Evolutionary conservation across 2,329 filamentous ascomycete genomes (phyloP).

Genomic region (Calonectria naviculata): DNA sequence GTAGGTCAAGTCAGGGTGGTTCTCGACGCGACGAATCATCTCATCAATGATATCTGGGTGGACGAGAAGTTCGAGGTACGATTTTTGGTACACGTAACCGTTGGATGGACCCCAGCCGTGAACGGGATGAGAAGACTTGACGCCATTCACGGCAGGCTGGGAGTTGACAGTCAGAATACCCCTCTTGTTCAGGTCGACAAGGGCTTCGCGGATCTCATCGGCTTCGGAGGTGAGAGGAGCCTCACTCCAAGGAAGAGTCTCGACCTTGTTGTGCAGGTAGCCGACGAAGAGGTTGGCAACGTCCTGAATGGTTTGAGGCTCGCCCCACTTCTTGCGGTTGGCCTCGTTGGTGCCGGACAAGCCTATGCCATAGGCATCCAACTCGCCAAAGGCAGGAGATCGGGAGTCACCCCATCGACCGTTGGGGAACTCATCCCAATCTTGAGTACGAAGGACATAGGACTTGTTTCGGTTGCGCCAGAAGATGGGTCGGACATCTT

Average conservation of each 20-base stretch:
- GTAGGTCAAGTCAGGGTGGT: constrained; percentile 87
- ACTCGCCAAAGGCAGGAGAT: constrained; percentile 94
- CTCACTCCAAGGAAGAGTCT: constrained; percentile 94
- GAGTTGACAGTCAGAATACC: constrained; percentile 97
- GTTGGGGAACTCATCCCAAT: constrained; percentile 99
- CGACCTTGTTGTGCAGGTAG: constrained; percentile 84
- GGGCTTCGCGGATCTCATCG: constrained; percentile 78
- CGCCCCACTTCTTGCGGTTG: constrained; percentile 95
- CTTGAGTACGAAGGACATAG: constrained; percentile 93
- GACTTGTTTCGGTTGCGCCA: constrained; percentile 98
- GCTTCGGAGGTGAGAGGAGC: constrained; percentile 86
- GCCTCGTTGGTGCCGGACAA: constrained; percentile 95
- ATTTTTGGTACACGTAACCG: constrained; percentile 98
- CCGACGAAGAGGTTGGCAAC: constrained; percentile 85
- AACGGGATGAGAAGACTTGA: constrained; percentile 85
- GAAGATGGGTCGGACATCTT: constrained; percentile 98
- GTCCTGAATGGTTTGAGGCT: constrained; percentile 82
- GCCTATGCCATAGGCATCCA: constrained; percentile 94
- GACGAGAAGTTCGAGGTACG: constrained; percentile 92
- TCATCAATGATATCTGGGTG: constrained; percentile 82
- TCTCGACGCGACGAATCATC: constrained; percentile 81
- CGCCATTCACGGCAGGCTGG: constrained; percentile 92
- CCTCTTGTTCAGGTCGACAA: constrained; percentile 85
- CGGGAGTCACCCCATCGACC: constrained; percentile 98
- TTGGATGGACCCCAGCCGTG: constrained; percentile 96